Base-by-base conservation (phyloP, 176 grass and related monocot species). In the Poa annua region DNA sequence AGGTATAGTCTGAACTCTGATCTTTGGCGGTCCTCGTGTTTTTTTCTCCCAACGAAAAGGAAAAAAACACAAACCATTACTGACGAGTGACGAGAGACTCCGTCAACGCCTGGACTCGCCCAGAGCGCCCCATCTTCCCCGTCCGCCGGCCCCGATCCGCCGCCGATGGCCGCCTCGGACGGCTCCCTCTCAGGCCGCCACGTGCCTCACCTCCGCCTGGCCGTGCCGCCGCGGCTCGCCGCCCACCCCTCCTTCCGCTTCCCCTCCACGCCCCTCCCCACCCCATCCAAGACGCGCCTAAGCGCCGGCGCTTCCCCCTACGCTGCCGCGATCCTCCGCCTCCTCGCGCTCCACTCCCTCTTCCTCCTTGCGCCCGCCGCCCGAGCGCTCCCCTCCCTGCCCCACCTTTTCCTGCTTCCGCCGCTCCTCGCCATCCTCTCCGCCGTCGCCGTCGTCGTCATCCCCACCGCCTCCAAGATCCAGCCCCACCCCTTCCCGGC, bases 321-420 rank as follows among this genome's bases (percentile, higher is more conserved):
- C 68, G 74, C 84, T 78, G 59, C 86, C 53, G 77, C 77, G 71
- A 77, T 90, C 61, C 80, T 93, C 71, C 89, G 88, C 19, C 45
- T 89, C 42, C 92, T 87, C 59, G 77, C 82, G 33, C 81, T 93
- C 77, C 88, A 89, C 69, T 81, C 82, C 63, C 76, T 89, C 75
- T 88, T 85, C 79, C 88, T 88, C 64, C 87, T 91, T 51, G 75
- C 73, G 12, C 83, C 82, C 65, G 56, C 86, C 38, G 80, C 49
- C 38, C 88, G 84, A 55, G 56, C 85, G 14, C 78, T 87, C 38
- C 85, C 85, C 7, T 83, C 92, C 50, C 61, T 74, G 14, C 16
- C 81, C 72, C 54, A 38, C 71, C 49, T 80, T 47, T 74, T 87
- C 76, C 34, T 62, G 52, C 85, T 89, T 0, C 55, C 88, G 34